phyloP scores from a whole-genome alignment of 176 grass and related monocot species.

The Alloteropsis semialata region DNA sequence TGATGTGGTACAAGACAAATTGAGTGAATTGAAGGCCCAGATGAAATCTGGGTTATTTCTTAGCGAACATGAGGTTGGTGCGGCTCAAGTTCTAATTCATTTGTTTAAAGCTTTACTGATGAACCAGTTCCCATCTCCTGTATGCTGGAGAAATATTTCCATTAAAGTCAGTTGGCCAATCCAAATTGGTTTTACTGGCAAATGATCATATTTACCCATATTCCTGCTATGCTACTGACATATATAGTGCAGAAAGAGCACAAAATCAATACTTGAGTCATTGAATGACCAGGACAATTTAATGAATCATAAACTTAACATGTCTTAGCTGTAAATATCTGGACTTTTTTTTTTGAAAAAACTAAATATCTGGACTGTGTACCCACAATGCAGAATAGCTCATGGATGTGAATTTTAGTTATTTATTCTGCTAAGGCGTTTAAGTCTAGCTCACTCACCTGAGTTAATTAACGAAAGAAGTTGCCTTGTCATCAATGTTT shows the following conservation, averaged over 20 bases:
- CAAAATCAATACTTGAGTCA: neutral
- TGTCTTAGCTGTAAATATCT: neutral
- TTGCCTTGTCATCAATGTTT: slow-evolving; percentile 14
- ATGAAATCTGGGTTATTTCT: slow-evolving; percentile 69
- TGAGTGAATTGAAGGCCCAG: slow-evolving; percentile 69
- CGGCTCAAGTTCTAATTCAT: slow-evolving; percentile 10
- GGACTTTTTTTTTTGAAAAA: no score
- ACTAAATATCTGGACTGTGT: neutral
- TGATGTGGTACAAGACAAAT: slow-evolving; percentile 43
- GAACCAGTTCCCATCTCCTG: neutral
- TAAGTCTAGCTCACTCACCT: neutral
- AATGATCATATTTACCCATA: neutral
- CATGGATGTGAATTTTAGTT: neutral
- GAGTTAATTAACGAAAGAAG: neutral
- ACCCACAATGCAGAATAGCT: neutral
- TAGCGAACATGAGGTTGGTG: slow-evolving; percentile 56
- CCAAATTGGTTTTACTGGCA: neutral
- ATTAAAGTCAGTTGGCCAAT: neutral
- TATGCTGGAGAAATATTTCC: neutral
- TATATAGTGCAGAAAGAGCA: neutral
- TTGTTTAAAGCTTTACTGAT: slow-evolving; percentile 10
- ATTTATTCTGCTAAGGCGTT: neutral
- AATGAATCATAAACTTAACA: neutral
- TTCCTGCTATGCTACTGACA: neutral
- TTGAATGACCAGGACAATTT: neutral